These are phyloP conservation scores for barley (Hordeum vulgare) DNA, from an alignment of 176 grass and related monocot genomes.

Conservation along the genomic window DNA sequence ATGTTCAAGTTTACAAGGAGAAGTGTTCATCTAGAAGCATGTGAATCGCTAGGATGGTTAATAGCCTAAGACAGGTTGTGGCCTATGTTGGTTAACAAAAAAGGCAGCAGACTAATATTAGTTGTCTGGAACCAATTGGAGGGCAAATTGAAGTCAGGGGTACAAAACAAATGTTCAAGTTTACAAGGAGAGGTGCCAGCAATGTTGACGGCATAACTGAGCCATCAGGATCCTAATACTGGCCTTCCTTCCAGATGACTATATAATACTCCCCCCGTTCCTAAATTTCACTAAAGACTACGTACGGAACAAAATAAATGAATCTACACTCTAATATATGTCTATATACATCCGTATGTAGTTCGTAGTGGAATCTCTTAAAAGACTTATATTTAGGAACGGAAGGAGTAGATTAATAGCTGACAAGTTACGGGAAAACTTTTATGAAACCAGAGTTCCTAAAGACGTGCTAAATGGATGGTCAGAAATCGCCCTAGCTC, in stretches of 20 bases:
- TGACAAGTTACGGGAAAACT: neutral
- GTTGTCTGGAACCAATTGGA: neutral
- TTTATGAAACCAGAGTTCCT: neutral
- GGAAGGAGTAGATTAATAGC: neutral
- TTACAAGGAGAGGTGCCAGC: neutral
- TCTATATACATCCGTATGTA: too few relatives aligned
- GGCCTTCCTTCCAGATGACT: neutral
- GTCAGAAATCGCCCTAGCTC: neutral
- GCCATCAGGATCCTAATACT: neutral
- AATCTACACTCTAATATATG: too few relatives aligned
- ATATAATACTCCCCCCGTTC: neutral
- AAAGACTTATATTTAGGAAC: too few relatives aligned
- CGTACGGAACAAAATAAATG: too few relatives aligned
- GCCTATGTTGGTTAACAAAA: neutral
- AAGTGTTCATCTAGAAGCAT: slow-evolving; percentile 1
- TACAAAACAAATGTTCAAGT: neutral
- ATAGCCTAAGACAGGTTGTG: too few relatives aligned
- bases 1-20: neutral
- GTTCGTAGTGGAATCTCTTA: too few relatives aligned
- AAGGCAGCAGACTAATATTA: neutral
- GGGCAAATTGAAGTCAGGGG: neutral
- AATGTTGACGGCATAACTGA: neutral
- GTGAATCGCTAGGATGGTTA: neutral
- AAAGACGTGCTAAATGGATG: neutral
- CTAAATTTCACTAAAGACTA: too few relatives aligned